Evolutionary conservation across 2,329 filamentous ascomycete species (phyloP).

Genomic region (Anisogramma anomala): DNA sequence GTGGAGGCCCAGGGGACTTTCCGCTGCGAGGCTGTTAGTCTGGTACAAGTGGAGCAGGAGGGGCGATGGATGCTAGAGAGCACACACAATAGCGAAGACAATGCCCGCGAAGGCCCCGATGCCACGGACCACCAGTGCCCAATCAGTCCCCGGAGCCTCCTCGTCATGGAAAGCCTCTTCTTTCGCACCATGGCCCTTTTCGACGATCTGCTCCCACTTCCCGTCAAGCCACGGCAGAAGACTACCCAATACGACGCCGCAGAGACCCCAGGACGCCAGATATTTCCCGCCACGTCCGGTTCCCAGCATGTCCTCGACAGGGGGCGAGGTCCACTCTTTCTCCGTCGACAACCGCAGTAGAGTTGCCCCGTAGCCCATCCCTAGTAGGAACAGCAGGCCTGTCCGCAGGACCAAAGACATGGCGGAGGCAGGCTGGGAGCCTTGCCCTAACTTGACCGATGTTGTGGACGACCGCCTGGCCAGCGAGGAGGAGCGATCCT

Average conservation of each 20-base stretch:
- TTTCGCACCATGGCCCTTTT: slow-evolving; percentile 20
- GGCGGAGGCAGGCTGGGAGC: slow-evolving; percentile 17
- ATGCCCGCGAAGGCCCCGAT: slow-evolving; percentile 52
- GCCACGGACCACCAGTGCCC: slow-evolving; percentile 53
- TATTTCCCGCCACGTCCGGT: slow-evolving; percentile 50
- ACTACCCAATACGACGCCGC: slow-evolving; percentile 66
- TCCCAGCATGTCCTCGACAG: slow-evolving; percentile 36
- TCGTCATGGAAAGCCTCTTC: slow-evolving; percentile 20
- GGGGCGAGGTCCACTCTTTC: slow-evolving; percentile 50
- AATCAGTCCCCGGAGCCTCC: slow-evolving; percentile 45
- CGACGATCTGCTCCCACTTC: slow-evolving; percentile 51
- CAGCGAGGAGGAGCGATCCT: slow-evolving; percentile 26
- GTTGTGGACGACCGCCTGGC: slow-evolving; percentile 26
- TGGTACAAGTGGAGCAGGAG: background rate
- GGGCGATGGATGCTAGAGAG: background rate
- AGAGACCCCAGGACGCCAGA: slow-evolving; percentile 68
- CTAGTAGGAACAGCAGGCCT: slow-evolving; percentile 62
- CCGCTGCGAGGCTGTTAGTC: slow-evolving; percentile 40
- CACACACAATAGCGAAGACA: slow-evolving; percentile 62
- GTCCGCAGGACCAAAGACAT: slow-evolving; percentile 47
- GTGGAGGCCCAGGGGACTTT: slow-evolving; percentile 89
- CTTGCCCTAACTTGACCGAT: slow-evolving; percentile 9
- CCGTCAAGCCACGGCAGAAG: slow-evolving; percentile 76
- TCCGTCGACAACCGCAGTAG: slow-evolving; percentile 69
- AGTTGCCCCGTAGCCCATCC: slow-evolving; percentile 70